Conservation (phyloP, 768 basidiomycete genomes). For the Boletus vermiculosoides region DNA sequence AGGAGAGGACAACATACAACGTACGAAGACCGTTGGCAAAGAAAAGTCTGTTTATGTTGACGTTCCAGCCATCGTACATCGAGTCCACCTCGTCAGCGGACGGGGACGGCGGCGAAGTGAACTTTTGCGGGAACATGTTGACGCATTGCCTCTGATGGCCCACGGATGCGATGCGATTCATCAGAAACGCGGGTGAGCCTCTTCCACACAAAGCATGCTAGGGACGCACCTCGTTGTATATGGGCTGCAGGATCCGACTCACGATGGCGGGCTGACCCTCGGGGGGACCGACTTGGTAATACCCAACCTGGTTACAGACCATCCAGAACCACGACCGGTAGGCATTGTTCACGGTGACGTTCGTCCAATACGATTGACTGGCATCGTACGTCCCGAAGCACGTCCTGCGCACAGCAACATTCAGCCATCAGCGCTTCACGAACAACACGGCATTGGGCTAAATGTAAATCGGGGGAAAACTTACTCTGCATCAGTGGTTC, state of each 20-base stretch:
- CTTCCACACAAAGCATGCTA: neutral
- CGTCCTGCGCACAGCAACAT: constrained; percentile 27
- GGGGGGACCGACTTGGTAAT: constrained; percentile 40
- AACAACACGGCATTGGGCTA: neutral
- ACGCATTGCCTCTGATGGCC: constrained; percentile 65
- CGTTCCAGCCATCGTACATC: constrained; percentile 62
- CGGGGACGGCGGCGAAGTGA: constrained; percentile 46
- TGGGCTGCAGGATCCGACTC: constrained; percentile 33
- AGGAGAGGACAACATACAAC: constrained; percentile 15
- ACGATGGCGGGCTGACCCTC: constrained; percentile 33
- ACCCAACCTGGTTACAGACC: constrained; percentile 67
- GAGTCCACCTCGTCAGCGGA: constrained; percentile 44
- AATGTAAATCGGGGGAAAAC: constrained; percentile 20
- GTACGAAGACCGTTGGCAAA: constrained; percentile 68
- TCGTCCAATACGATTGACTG: constrained; percentile 45
- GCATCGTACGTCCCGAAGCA: constrained; percentile 43
- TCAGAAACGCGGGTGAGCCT: neutral
- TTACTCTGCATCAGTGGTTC: constrained; percentile 44
- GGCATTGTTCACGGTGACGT: constrained; percentile 54
- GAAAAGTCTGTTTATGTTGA: constrained; percentile 56
- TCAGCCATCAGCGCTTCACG: constrained; percentile 35
- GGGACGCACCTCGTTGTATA: constrained; percentile 27
- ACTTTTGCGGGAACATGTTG: constrained; percentile 62
- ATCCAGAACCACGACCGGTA: constrained; percentile 44
- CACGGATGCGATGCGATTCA: neutral